phyloP scores from a whole-genome alignment of 257 asterid species.

The Solanum clarkiae region DNA sequence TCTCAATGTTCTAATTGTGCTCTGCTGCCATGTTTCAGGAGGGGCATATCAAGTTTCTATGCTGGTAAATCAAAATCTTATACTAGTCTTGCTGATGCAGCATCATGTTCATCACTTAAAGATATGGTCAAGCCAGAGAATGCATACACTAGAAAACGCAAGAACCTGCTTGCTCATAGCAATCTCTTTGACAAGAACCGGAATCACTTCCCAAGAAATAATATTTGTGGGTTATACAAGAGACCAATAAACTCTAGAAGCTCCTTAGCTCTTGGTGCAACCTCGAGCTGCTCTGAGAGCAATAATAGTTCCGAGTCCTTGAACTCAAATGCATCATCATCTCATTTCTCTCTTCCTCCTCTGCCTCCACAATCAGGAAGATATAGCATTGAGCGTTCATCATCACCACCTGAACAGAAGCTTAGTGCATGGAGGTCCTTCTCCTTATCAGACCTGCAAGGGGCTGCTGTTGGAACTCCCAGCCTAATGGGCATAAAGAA shows the following conservation, averaged over 20 bases:
- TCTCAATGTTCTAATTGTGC: background rate
- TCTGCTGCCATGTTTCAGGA: constrained; percentile 15
- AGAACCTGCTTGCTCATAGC: constrained; percentile 52
- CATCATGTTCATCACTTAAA: constrained; percentile 32
- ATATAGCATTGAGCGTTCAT: constrained; percentile 18
- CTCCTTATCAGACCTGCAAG: constrained; percentile 72
- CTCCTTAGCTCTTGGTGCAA: constrained; percentile 35
- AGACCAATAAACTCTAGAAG: constrained; percentile 47
- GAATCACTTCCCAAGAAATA: constrained; percentile 19
- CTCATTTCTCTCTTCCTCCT: constrained; percentile 52
- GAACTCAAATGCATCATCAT: constrained; percentile 40
- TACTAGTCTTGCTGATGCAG: constrained; percentile 58
- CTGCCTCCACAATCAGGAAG: constrained; percentile 53
- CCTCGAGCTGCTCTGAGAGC: constrained; percentile 14
- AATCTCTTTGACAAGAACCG: constrained; percentile 45
- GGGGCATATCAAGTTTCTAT: constrained; percentile 27
- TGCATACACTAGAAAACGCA: constrained; percentile 55
- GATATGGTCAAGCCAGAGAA: constrained; percentile 60
- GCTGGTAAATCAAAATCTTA: constrained; percentile 34
- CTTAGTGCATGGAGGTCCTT: constrained; percentile 53
- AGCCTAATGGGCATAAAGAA: constrained; percentile 22
- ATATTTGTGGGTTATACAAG: constrained; percentile 36
- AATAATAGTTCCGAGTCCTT: constrained; percentile 8
- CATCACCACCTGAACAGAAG: constrained; percentile 39
- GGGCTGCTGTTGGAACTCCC: constrained; percentile 40